Base-by-base conservation (phyloP, 768 basidiomycete species). In the Leccinellum luteum region DNA sequence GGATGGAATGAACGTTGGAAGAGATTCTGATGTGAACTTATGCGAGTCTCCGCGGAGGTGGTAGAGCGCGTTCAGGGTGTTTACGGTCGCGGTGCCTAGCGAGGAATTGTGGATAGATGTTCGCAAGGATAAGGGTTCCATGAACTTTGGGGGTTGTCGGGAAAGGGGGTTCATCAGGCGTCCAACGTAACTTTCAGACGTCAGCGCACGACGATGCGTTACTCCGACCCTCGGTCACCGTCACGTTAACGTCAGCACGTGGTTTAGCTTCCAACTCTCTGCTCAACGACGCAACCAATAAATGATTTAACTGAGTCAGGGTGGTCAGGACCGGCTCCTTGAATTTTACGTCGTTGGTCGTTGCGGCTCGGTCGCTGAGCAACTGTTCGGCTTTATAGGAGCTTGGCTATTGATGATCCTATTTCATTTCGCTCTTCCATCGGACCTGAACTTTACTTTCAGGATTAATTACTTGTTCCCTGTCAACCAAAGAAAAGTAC, bases 1-100 rank as follows among this genome's bases (percentile, higher is more conserved):
- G 28, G 51, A 52, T 1, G 58, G 61, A 23, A 66, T 45, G 57
- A 68, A 68, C 23, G 54, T 57, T 25, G 63, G 51, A 31, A 55
- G 54, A 6, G 56, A 50, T 28, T 59, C 12, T 17, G 45, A n/a
- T 8, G 43, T 34, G 28, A 34, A 27, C 5, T 30, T 10, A 25
- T 35, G 41, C 35, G 48, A 43, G 14, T 27, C 17, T 19, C 21
- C 23, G 23, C 47, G 55, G 23, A 35, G 43, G 9, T 28, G 53
- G 25, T 59, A 53, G 31, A 60, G 57, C 21, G 52, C 31, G 13
- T 35, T 48, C 38, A 65, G 57, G 43, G 64, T 63, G 54, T 51
- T 59, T 34, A 47, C 17, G 23, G 47, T 34, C 31, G 52, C 57
- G 23, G 51, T 41, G 45, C 44, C 50, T 19, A 44, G 51, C 44